These are phyloP conservation scores for Somion occarium DNA, from an alignment of 1,284 basidiomycete species.

Conservation along the genomic window DNA sequence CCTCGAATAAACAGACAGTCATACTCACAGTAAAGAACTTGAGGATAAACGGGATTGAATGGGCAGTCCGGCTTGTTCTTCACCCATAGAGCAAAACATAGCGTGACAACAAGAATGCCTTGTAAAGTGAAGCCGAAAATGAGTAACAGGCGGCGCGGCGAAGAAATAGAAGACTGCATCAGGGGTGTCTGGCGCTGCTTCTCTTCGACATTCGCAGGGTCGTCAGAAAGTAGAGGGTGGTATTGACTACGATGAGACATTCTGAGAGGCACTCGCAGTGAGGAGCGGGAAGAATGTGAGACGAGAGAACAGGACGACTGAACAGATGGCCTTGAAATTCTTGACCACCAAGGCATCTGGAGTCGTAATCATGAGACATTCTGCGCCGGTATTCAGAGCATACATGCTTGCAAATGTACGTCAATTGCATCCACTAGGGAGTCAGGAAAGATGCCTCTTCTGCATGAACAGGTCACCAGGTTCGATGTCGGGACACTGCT, in stretches of 20 bases:
- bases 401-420: no score
- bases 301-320: background rate
- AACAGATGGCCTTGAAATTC: background rate
- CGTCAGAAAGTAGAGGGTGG: background rate
- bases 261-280: background rate
- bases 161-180: background rate
- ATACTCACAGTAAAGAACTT: background rate
- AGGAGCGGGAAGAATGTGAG: background rate
- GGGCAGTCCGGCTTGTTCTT: background rate
- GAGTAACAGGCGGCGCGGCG: background rate
- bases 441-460: no score
- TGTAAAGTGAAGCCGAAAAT: background rate
- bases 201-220: background rate
- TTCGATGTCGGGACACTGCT: no score
- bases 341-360: background rate
- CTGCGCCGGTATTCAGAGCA: no score
- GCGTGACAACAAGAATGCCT: background rate
- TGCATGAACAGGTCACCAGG: no score
- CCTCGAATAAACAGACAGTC: background rate
- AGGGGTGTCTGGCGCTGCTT: background rate
- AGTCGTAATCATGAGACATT: no score
- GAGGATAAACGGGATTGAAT: background rate
- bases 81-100: background rate
- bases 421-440: no score
- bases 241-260: background rate